These are phyloP conservation scores for Pleurotus platypus DNA, from an alignment of 768 basidiomycete species.

Conservation along the genomic window DNA sequence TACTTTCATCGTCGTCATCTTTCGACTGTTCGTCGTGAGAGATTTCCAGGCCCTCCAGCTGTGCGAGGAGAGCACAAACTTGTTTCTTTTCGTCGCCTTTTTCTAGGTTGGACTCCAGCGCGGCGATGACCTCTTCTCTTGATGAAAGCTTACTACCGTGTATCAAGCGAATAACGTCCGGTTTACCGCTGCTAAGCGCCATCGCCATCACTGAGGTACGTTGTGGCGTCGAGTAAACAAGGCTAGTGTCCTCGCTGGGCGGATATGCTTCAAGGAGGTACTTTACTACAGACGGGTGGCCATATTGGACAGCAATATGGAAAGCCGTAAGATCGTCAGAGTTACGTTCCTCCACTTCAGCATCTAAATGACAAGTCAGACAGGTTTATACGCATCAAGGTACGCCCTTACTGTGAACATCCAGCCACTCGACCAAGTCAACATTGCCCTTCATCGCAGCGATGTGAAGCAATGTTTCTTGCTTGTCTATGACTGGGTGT, in stretches of 20 bases:
- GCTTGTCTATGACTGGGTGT: slow-evolving; percentile 43
- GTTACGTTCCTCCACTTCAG: slow-evolving; percentile 70
- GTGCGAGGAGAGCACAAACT: slow-evolving; percentile 44
- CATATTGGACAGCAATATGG: slow-evolving; percentile 57
- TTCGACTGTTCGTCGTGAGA: slow-evolving; percentile 4
- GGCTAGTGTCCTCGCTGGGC: slow-evolving; percentile 48
- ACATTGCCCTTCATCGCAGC: slow-evolving; percentile 51
- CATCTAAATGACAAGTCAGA: slow-evolving; percentile 41
- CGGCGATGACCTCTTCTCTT: slow-evolving; percentile 43
- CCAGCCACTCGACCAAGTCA: slow-evolving; percentile 64
- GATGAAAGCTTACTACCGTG: slow-evolving; percentile 55
- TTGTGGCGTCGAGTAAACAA: slow-evolving; percentile 43
- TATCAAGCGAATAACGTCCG: slow-evolving; percentile 61
- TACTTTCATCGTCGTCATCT: slow-evolving; percentile 2
- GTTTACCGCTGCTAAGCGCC: slow-evolving; percentile 58
- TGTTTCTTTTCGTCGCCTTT: slow-evolving; percentile 29
- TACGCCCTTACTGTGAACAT: slow-evolving; percentile 57
- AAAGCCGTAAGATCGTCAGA: slow-evolving; percentile 56
- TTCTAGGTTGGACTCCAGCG: slow-evolving; percentile 34
- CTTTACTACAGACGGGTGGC: slow-evolving; percentile 48
- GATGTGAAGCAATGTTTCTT: slow-evolving; percentile 71
- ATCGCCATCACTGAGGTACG: slow-evolving; percentile 47
- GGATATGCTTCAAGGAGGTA: slow-evolving; percentile 63
- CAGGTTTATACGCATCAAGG: slow-evolving; percentile 17
- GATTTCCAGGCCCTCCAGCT: slow-evolving; percentile 11